Base-by-base conservation (phyloP, 1,139 yeast genomes). In the Yamadazyma mexicana region DNA sequence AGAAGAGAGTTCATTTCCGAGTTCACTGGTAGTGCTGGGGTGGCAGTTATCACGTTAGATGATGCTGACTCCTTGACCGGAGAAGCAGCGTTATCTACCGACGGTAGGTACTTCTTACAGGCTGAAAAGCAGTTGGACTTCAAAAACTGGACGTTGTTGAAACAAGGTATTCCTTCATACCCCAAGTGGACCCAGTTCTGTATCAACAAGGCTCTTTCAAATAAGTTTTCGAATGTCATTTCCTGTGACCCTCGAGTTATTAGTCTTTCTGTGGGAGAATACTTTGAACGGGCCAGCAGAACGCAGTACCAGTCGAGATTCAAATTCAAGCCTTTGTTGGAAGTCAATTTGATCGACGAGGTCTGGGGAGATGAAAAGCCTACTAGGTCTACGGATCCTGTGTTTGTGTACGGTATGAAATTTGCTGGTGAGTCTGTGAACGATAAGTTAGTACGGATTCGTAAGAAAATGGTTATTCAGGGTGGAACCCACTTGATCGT, bases 11-110 rank as follows among this genome's bases (percentile, higher is more conserved):
- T 49, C 46, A 64, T 78, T 12, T 58, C 73, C 14, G 83, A 79
- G 0, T 78, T 78, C 48, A 73, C 79, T 2, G 83, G 83, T 1
- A 73, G 80, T 51, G 78, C 82, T 8, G 83, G 83, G 9, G 57
- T 76, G 17, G 80, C 79, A 2, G 64, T 78, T 10, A 65, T 78
- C 8, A 73, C 81, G 0, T 55, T 74, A 34, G 64, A 61, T 10
- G 66, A 67, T 43, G 58, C 40, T 2, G 59, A 54, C 1, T 39
- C 45, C 2, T 53, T 64, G 37, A 43, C 52, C 17, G 77, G 70
- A 46, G 73, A 55, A 25, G 76, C 76, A 4, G 78, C 75, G 0
- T 54, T 78, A 26, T 72, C 81, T 1, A 78, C 83, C 0, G 83
- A 78, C 54, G 82, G 83, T 0, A 57, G 83, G 36, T 78, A 78